phyloP scores from a whole-genome alignment of 805 yeast species.

The Komagataella kurtzmanii region DNA sequence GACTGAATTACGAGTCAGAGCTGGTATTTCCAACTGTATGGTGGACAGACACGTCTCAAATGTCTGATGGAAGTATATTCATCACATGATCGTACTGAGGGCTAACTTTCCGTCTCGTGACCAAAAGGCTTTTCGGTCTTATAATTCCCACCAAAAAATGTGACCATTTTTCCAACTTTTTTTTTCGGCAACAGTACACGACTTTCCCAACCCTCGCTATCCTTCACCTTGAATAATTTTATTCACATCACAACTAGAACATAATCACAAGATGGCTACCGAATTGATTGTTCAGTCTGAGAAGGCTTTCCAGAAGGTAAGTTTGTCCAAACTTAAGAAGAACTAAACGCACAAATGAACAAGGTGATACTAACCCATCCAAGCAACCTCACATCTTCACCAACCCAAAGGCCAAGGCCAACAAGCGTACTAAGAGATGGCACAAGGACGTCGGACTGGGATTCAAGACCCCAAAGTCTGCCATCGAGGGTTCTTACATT shows the following conservation, averaged over 20 bases:
- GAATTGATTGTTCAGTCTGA: constrained; percentile 99
- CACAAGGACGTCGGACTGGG: constrained; percentile 99
- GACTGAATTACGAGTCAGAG: not conserved
- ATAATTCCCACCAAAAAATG: not conserved
- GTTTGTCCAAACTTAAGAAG: constrained; percentile 17
- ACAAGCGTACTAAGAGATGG: constrained; percentile 99
- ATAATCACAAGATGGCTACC: constrained; percentile 70
- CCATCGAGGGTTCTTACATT: constrained; percentile 97
- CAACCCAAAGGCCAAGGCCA: constrained; percentile 99
- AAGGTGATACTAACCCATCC: constrained; percentile 7
- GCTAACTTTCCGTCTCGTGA: not conserved
- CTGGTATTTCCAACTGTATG: not conserved
- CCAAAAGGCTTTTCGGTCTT: not conserved
- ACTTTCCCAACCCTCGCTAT: not conserved
- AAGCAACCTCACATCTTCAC: constrained; percentile 99
- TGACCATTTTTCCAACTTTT: not conserved
- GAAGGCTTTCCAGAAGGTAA: constrained; percentile 99
- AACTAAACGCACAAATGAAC: constrained; percentile 1
- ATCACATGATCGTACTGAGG: not conserved
- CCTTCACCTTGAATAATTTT: constrained; percentile 1
- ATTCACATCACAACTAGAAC: constrained; percentile 8
- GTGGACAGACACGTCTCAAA: not conserved
- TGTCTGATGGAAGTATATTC: not conserved
- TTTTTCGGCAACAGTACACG: not conserved
- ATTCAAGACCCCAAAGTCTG: constrained; percentile 99